A percentile compares a stretch with the other conserved stretches of the same genome.
Evolutionary conservation across 345 rosid species (phyloP).

Genomic region (Citrus medica): DNA sequence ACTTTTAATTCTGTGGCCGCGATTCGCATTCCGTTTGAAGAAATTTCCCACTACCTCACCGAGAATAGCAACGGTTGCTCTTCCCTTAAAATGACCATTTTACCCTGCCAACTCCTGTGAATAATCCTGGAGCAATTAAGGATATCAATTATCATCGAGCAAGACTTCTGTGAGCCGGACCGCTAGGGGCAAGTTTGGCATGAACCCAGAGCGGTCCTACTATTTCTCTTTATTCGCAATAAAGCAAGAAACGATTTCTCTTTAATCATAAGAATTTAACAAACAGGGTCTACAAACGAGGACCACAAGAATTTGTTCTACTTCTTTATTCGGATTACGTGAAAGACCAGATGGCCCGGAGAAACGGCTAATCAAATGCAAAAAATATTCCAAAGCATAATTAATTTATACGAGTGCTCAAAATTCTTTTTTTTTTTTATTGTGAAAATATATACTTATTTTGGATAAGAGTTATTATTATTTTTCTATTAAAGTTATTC

Average conservation of each 20-base stretch:
- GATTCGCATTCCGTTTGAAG: background rate
- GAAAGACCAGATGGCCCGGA: conserved; percentile 9
- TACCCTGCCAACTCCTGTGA: background rate
- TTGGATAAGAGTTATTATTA: too few relatives aligned
- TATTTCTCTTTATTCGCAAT: background rate
- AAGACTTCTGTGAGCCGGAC: background rate
- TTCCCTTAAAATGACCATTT: conserved; percentile 6
- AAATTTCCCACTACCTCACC: background rate
- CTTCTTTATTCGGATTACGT: background rate
- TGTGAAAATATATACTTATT: too few relatives aligned
- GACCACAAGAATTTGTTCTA: background rate
- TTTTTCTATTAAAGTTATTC: too few relatives aligned
- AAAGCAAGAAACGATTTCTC: background rate
- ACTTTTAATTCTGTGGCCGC: background rate
- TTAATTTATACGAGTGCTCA: too few relatives aligned
- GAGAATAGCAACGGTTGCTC: background rate
- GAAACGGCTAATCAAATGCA: conserved; percentile 17
- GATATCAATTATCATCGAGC: background rate
- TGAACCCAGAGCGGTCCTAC: background rate
- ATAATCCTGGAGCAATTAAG: background rate
- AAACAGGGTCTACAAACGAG: background rate
- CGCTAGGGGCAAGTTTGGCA: background rate
- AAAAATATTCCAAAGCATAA: background rate
- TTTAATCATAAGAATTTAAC: background rate
- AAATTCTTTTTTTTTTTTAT: too few relatives aligned